Evolutionary conservation across 139 green algal species (phyloP), one percentile per base, ranked within the genome.

Genomic region (Ulvella scutata): DNA sequence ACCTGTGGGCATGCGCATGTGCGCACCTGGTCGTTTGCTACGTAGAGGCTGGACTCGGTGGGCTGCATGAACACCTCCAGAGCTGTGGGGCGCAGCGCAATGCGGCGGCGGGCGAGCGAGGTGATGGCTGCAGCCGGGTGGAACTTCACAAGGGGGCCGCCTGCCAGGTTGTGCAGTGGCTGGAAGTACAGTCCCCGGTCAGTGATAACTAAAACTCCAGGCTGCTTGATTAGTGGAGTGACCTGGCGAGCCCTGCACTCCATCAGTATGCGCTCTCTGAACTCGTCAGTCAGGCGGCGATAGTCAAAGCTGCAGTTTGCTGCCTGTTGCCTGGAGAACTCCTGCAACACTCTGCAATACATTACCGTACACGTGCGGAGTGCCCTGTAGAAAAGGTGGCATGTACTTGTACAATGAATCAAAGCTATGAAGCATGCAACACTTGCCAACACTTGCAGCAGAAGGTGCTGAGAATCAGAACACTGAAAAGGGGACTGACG

Each of bases 171-270:
- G 83, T 96, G 86, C 40, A 93, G 83, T 2, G 90, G 91, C 78
- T 96, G 90, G 79, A 94, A 93, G 86, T 97, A 97, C 4, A 97
- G 43, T 1, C 91, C 79, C 38, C 73, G 33, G 43, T 87, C 76
- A 0, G 86, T 96, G 35, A 97, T 67, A 7, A 87, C 89, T 79
- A 97, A 80, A 7, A 83, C 81, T 21, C 91, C 90, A 0, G 77
- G 77, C 84, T 95, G 82, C 17, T 85, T 76, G 40, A 92, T 82
- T 75, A 91, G 80, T 17, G 87, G 87, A 28, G 75, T 85, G 26
- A 86, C 74, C 75, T 85, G 79, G 72, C 78, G 43, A 73, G 80
- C 86, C 3, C 82, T 74, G 35, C 77, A 78, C 62, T 88, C 79
- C 43, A 82, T 80, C 38, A 84, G 33, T 21, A 94, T 67, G 35